Conservation (phyloP, 352 stramenopile species). For the Globisporangium abappressorium region DNA sequence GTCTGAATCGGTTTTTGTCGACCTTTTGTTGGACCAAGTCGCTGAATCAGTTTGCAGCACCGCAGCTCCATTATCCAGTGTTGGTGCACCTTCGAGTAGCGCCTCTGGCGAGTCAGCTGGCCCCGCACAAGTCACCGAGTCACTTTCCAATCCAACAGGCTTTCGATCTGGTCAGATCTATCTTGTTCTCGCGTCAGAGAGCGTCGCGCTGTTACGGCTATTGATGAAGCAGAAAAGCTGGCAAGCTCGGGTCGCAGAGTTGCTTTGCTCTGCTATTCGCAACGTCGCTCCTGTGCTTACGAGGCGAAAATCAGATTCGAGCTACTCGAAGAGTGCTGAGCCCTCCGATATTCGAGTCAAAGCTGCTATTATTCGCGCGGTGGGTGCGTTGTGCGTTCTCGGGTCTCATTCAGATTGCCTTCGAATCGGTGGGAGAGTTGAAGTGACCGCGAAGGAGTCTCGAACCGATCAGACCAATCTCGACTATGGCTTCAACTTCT, state of each 20-base stretch:
- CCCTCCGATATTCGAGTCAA: constrained; percentile 65
- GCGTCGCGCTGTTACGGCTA: constrained; percentile 70
- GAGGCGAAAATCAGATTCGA: constrained; percentile 29
- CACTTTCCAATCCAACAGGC: constrained; percentile 75
- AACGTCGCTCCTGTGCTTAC: constrained; percentile 69
- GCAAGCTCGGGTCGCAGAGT: constrained; percentile 55
- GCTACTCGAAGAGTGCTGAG: constrained; percentile 9
- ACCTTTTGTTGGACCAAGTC: constrained; percentile 84
- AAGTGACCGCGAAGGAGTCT: constrained; percentile 50
- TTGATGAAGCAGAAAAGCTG: constrained; percentile 70
- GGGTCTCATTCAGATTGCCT: constrained; percentile 84
- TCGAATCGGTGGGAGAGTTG: constrained; percentile 74
- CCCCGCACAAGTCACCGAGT: constrained; percentile 49
- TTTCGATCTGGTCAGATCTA: constrained; percentile 83
- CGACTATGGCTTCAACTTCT: constrained; percentile 59
- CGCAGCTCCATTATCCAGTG: constrained; percentile 52
- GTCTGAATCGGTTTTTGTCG: constrained; percentile 78
- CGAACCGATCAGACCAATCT: constrained; percentile 25
- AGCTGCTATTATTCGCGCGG: constrained; percentile 72
- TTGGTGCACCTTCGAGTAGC: constrained; percentile 37
- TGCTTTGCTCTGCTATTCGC: constrained; percentile 65
- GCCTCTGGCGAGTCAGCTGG: constrained; percentile 22
- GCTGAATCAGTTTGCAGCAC: constrained; percentile 83
- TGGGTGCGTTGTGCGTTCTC: constrained; percentile 79
- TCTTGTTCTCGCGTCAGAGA: constrained; percentile 74